Base-by-base conservation (phyloP, 2,329 filamentous ascomycete species). In the Aspergillus neoniger region DNA sequence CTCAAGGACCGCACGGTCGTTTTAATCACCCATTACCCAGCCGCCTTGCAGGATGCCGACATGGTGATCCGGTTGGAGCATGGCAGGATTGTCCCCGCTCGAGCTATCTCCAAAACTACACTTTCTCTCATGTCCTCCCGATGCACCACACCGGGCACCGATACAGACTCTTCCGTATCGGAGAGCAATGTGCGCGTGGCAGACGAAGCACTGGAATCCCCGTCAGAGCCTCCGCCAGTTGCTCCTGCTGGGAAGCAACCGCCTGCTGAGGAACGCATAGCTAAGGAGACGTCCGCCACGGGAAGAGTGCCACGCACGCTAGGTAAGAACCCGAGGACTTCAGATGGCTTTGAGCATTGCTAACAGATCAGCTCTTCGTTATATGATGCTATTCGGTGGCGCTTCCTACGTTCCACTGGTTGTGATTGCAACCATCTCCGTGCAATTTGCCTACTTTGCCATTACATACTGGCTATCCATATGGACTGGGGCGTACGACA, bases 1-100 rank as follows among this genome's bases (percentile, higher is more conserved):
- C 76, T 87, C 9, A 76, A 76, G 19, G 83, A 81, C 8, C 77
- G 85, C 30, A 87, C 85, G 1, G 78, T 82, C 1, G 80, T 87
- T 5, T 75, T 87, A 15, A 85, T 87, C 3, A 86, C 83, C 3
- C 85, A 87, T 57, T 57, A 68, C 10, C 66, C 66, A 8, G 60
- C 65, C 23, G 69, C 68, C 15, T 44, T 71, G 49, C 63, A 67
- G 52, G 67, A 71, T 52, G 69, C 69, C 4, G 65, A 61, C 43
- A 61, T 64, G 58, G 57, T 57, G 17, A 60, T 67, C 36, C 63
- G 43, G 28, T 61, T 65, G 28, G 63, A 65, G 41, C 68, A 66
- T 55, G 69, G 69, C 1, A 62, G 57, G 15, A 55, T 63, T n/a
- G 60, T 60, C 19, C 61, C 62, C 2, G 54, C 67, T n/a, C 53